Evolutionary conservation across 2,329 filamentous ascomycete species (phyloP), one percentile per base, ranked within the genome.

Genomic region (Cladosporium sp.): DNA sequence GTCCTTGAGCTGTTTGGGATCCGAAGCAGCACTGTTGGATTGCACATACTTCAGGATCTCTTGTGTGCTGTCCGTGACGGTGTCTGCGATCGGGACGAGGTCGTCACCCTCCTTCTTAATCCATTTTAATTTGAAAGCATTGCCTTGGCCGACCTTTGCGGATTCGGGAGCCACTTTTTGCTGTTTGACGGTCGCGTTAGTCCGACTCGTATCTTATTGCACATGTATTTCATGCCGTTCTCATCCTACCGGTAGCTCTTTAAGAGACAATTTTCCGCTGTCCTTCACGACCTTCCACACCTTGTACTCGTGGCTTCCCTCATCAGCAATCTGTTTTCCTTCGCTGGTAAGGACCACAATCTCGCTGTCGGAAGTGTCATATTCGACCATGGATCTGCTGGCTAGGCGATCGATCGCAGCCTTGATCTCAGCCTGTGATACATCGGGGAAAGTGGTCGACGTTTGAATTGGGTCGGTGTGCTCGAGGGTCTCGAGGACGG

Each of bases 111-210:
- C 77, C 70, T 86, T 87, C 72, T 84, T 85, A 61, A 87, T 81
- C 84, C 84, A 87, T 64, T 83, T 83, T 67, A 80, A 78, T 74
- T 83, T 95, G 79, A 97, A 96, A 34, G 93, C 93, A 77, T 94
- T 96, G 67, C 91, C 91, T 72, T 94, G 89, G n/a, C 94, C 94
- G 60, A 97, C 80, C 77, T 90, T 93, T 50, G 87, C 87, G 48
- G 78, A 85, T 73, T 90, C 89, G 73, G 89, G 85, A 57, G 89
- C 88, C 63, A 93, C 85, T 56, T 78, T 78, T 70, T 78, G 78
- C 75, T 87, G 61, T 35, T 44, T 20, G 58, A 40, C 17, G 39
- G 25, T 28, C 49, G 42, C 15, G 44, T 62, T 40, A 58, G 58
- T 25, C 28, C 19, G 12, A 9, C 9, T 37, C 24, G 25, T 2